Conservation (phyloP, 1,284 basidiomycete genomes). For the Moesziomyces sp. region DNA sequence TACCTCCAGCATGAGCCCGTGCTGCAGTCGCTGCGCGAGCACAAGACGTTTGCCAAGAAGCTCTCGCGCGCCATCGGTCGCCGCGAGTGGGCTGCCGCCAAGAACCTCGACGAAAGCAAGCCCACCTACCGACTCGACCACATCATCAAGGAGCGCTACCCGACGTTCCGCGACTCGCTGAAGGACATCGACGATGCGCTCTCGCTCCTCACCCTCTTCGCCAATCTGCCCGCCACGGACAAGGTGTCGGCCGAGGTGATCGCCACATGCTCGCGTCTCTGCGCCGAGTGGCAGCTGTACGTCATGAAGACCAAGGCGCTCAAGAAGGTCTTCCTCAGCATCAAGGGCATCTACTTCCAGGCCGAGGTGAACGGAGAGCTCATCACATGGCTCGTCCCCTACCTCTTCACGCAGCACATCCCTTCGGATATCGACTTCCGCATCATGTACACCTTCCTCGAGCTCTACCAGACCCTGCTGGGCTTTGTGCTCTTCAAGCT, state of each 20-base stretch:
- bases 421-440: constrained; percentile 96
- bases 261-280: constrained; percentile 86
- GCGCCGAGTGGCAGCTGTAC: constrained; percentile 79
- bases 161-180: constrained; percentile 93
- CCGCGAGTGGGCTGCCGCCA: constrained; percentile 93
- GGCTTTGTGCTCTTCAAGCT: constrained; percentile 98
- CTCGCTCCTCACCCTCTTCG: constrained; percentile 91
- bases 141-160: constrained; percentile 98
- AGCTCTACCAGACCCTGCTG: constrained; percentile 95
- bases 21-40: constrained; percentile 91
- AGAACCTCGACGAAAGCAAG: constrained; percentile 86
- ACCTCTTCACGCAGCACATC: constrained; percentile 95
- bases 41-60: constrained; percentile 99
- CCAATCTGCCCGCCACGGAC: constrained; percentile 72
- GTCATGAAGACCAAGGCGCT: constrained; percentile 88
- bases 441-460: constrained; percentile 97
- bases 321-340: constrained; percentile 92
- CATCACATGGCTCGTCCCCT: constrained; percentile 96
- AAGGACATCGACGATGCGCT: constrained; percentile 97
- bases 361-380: constrained; percentile 92
- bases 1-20: constrained; percentile 98
- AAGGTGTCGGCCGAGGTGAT: constrained; percentile 85
- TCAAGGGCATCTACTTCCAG: constrained; percentile 99
- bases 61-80: constrained; percentile 91
- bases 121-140: constrained; percentile 82